Conservation (phyloP, 2,329 filamentous ascomycete genomes). For the Penicillium sp. region DNA sequence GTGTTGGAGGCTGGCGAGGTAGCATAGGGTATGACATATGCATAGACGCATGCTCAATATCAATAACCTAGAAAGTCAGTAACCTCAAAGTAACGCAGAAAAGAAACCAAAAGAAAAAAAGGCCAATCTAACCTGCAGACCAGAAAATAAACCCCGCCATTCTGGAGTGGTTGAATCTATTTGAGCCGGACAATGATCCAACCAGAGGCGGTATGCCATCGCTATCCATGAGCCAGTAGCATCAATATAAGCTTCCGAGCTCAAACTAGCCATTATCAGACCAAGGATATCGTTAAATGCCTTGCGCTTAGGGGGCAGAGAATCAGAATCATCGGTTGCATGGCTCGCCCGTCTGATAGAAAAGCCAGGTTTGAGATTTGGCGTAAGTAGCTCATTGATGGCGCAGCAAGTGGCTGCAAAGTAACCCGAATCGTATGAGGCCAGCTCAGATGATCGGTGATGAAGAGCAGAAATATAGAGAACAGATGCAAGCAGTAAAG, state of each 20-base stretch:
- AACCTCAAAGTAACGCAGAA: background rate
- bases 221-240: conserved; percentile 36
- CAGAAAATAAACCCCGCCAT: conserved; percentile 32
- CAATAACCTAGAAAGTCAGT: conserved; percentile 26
- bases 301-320: conserved; percentile 8
- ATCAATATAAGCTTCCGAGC: conserved; percentile 33
- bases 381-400: conserved; percentile 29
- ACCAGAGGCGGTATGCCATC: conserved; percentile 33
- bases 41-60: conserved; percentile 38
- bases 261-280: conserved; percentile 36
- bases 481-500: conserved; percentile 32
- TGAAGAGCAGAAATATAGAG: conserved; percentile 36
- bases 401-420: conserved; percentile 31
- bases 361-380: background rate
- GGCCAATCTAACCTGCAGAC: conserved; percentile 27
- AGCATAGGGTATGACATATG: conserved; percentile 36
- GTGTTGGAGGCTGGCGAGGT: conserved; percentile 28
- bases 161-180: conserved; percentile 17
- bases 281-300: conserved; percentile 34
- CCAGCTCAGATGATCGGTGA: conserved; percentile 21
- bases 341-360: background rate
- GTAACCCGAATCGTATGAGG: conserved; percentile 25
- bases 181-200: conserved; percentile 28
- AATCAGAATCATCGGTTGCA: background rate
- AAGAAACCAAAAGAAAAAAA: background rate